Evolutionary conservation across 345 rosid genomes (phyloP), one percentile per base, ranked within the genome.

Genomic region (Gossypium arboreum): DNA sequence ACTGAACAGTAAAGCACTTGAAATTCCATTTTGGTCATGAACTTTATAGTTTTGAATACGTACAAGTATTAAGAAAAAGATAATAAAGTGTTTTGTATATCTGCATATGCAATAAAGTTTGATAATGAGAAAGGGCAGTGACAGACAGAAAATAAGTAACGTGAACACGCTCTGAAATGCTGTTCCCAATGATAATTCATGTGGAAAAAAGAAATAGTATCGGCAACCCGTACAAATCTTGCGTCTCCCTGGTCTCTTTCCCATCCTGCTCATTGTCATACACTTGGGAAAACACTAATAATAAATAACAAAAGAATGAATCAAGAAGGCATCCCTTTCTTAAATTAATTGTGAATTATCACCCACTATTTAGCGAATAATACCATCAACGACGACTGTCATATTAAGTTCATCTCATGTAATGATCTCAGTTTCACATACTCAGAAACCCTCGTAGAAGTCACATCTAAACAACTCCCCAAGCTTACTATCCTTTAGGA

Each of bases 181-280:
- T 69, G 20, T 68, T 70, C 34, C 73, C 80, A 54, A 83, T 65
- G 39, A 63, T 18, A 63, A 78, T 74, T 20, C 74, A 82, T 73
- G 82, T 78, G 81, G 29, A 71, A 16, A 70, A 77, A 80, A 79
- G 84, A 84, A 34, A 80, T 69, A 77, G 76, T 78, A 83, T 80
- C 83, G 84, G 84, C 82, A 77, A 79, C 77, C 82, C 84, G 85
- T 80, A 81, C 86, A 10, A 54, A 20, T 43, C 72, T 47, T 75
- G 60, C 41, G 7, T 34, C 41, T 34, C 7, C 41, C 41, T 34
- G 41, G 7, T 81, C 47, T 57, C 68, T 61, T 76, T 58, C 1
- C 7, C 16, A 3, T 52, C 64, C 47, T 75, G 67, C 62, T 52
- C 12, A 43, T 69, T 66, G 48, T 71, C 54, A 25, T 20, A 3